Base-by-base conservation (phyloP, 805 yeast genomes). In the Schizosaccharomyces lindneri region DNA sequence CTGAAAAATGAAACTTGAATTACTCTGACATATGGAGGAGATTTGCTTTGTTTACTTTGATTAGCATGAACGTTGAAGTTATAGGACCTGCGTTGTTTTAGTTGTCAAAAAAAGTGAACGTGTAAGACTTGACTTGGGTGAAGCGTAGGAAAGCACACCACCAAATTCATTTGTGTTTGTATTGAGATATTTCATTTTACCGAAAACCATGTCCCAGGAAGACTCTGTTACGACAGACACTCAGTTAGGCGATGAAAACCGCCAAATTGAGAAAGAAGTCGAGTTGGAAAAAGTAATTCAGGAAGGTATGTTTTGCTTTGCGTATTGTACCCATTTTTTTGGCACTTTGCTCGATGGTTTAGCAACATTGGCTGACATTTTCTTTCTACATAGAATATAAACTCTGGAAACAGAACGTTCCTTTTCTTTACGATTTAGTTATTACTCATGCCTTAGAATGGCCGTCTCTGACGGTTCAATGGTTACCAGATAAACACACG, bases 401-500 rank as follows among this genome's bases (percentile, higher is more conserved):
- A 19, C 71, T 73, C 27, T 82, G 84, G 84, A 81, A 81, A 72
- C 82, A 82, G 66, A 81, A 82, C 66, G 70, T 81, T 0, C 81
- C 79, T 5, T 73, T 75, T 43, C 69, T 81, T 31, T 82, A 82
- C 69, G 81, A 78, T 64, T 74, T 77, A 59, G 68, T 82, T 32
- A 73, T 75, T 46, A 78, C 83, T 1, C 71, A 77, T 19, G 72
- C 81, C 9, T 71, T 81, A n/a, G 72, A 79, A 24, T 82, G 85
- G 85, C 86, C 86, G 6, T 79, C 83, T 6, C 66, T 79, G 55
- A 74, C 83, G 1, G 77, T 79, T 9, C 81, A 80, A 67, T 81
- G 83, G 78, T 73, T 82, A 55, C 86, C 86, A 0, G 86, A 82
- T 64, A 69, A 76, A 24, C 75, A 72, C 61, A 51, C 61, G 66